Evolutionary conservation across 139 green algal species (phyloP), one percentile per base, ranked within the genome.

Genomic region (Cymbomonas tetramitiformis): DNA sequence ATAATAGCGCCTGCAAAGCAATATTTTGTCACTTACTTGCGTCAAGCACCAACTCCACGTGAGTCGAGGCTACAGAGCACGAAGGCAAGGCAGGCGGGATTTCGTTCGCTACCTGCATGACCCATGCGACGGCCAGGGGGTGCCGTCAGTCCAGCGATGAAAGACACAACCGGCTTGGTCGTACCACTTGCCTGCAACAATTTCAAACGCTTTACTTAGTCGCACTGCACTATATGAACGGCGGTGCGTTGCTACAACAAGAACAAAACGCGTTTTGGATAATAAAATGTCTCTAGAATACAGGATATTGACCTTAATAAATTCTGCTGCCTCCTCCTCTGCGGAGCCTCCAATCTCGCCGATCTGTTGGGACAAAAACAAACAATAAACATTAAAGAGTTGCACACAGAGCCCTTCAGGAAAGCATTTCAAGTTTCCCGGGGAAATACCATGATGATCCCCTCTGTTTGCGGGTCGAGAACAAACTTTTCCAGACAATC

Each of bases 391-490:
- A n/a, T n/a, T n/a, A n/a, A n/a, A n/a, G n/a, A n/a, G n/a, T n/a
- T n/a, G n/a, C n/a, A n/a, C n/a, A n/a, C n/a, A n/a, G n/a, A n/a
- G n/a, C n/a, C n/a, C n/a, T n/a, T n/a, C n/a, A n/a, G n/a, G n/a
- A n/a, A n/a, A n/a, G n/a, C n/a, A n/a, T n/a, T n/a, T n/a, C n/a
- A n/a, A n/a, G n/a, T n/a, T n/a, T n/a, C n/a, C n/a, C n/a, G n/a
- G n/a, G n/a, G n/a, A n/a, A n/a, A n/a, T n/a, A n/a, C n/a, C 83
- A 98, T 93, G 71, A 98, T 95, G 70, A 98, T 98, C 47, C 87
- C 70, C 46, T 78, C 70, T 2, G 70, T 78, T 76, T 96, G 73
- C 0, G 84, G 84, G 66, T 98, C 91, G 7, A 87, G 81, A 0
- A 98, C 84, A 65, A 98, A 98, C 23, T 56, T 50, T 68, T 95